A percentile compares a stretch with the other conserved stretches of the same genome.
These are phyloP conservation scores for Alternaria longipes DNA, from an alignment of 2,329 filamentous ascomycete genomes.

Conservation along the genomic window DNA sequence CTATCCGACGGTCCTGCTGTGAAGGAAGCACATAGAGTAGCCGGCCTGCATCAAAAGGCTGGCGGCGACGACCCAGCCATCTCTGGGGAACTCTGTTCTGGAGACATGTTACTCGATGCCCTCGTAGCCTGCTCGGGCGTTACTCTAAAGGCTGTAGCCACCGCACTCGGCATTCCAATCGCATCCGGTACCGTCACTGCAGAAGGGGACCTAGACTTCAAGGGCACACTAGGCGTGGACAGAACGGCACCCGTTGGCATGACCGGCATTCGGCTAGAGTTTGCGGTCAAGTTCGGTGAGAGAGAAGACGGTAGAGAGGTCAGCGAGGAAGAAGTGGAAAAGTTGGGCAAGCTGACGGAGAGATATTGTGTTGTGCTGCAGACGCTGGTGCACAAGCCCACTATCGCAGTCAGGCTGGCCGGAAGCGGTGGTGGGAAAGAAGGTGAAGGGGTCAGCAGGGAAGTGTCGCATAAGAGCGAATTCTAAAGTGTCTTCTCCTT, in stretches of 20 bases:
- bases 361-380: slow-evolving; percentile 58
- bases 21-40: slow-evolving; percentile 54
- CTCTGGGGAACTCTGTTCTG: slow-evolving; percentile 60
- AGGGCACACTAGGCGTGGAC: slow-evolving; percentile 61
- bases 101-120: slow-evolving; percentile 61
- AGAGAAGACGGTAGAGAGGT: slow-evolving; percentile 48
- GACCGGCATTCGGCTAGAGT: slow-evolving; percentile 56
- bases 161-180: slow-evolving; percentile 57
- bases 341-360: slow-evolving; percentile 59
- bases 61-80: slow-evolving; percentile 56
- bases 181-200: slow-evolving; percentile 54
- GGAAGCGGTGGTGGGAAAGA: slow-evolving; percentile 34
- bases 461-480: slow-evolving; percentile 10
- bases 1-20: slow-evolving; percentile 54
- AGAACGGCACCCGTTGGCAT: slow-evolving; percentile 58
- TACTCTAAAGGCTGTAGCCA: slow-evolving; percentile 62
- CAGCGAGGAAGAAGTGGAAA: slow-evolving; percentile 55
- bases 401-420: slow-evolving; percentile 36
- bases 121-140: slow-evolving; percentile 62
- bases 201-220: slow-evolving; percentile 61
- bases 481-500: neutral
- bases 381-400: slow-evolving; percentile 45
- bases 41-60: slow-evolving; percentile 59
- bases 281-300: slow-evolving; percentile 53
- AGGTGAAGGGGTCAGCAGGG: slow-evolving; percentile 5